phyloP scores from a whole-genome alignment of 257 asterid genomes.

The Nicotiana benthamiana region DNA sequence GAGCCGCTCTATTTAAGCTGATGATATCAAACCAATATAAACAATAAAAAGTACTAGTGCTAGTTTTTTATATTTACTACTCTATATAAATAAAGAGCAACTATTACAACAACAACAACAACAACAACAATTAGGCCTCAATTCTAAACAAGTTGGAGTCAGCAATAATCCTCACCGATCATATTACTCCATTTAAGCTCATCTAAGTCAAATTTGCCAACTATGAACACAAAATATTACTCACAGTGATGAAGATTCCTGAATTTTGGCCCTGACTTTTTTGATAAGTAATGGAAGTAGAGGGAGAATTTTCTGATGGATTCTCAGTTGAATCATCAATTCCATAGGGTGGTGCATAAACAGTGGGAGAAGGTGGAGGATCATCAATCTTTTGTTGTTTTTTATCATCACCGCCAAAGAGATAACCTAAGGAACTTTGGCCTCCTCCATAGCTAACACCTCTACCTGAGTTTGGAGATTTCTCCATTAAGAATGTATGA shows the following conservation, averaged over 20 bases:
- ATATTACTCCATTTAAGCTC: too few relatives aligned
- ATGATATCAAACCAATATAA: too few relatives aligned
- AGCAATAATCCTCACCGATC: too few relatives aligned
- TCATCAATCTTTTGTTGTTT: constrained; percentile 21
- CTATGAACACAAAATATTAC: constrained; percentile 6
- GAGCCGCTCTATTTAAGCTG: too few relatives aligned
- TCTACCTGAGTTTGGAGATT: constrained; percentile 26
- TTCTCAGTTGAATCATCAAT: constrained; percentile 13
- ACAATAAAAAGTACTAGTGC: too few relatives aligned
- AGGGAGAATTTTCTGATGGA: constrained; percentile 15
- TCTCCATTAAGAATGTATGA: not conserved
- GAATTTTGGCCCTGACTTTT: constrained; percentile 29
- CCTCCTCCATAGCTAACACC: constrained; percentile 57
- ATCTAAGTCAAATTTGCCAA: not conserved
- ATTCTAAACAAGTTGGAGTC: too few relatives aligned
- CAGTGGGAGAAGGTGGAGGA: constrained; percentile 24
- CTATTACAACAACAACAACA: too few relatives aligned
- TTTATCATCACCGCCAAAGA: constrained; percentile 44
- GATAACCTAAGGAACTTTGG: constrained; percentile 54
- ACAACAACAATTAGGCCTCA: too few relatives aligned
- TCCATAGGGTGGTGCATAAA: constrained; percentile 44
- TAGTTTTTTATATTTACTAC: too few relatives aligned
- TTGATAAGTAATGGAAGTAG: constrained; percentile 9
- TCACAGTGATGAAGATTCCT: constrained; percentile 39
- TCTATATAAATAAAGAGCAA: too few relatives aligned